phyloP scores from a whole-genome alignment of 768 basidiomycete species.

The Termitomyces sp. region DNA sequence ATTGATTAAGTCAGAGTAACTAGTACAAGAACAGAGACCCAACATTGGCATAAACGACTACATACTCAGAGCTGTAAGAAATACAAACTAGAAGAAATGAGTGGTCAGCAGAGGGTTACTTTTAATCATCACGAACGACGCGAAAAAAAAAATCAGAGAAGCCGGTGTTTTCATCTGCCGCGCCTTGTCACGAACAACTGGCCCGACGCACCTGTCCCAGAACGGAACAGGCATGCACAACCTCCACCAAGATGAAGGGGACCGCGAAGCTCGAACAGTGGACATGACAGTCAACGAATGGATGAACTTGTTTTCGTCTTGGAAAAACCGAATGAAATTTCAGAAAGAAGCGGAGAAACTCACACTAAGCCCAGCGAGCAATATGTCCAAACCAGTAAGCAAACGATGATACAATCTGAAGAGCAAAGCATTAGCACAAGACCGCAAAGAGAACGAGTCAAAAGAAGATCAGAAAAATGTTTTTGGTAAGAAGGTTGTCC shows the following conservation, averaged over 20 bases:
- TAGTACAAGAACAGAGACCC: background rate
- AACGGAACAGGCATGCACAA: slow-evolving; percentile 38
- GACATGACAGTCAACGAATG: slow-evolving; percentile 68
- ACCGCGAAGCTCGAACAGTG: slow-evolving; percentile 25
- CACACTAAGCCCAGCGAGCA: background rate
- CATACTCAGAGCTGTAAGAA: no score
- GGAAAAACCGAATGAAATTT: background rate
- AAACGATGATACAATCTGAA: slow-evolving; percentile 1
- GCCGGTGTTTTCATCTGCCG: slow-evolving; percentile 56
- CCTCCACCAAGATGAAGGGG: slow-evolving; percentile 29
- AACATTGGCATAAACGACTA: background rate
- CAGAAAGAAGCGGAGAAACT: slow-evolving; percentile 15
- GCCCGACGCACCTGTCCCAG: slow-evolving; percentile 40
- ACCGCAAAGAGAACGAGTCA: background rate
- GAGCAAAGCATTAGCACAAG: slow-evolving; percentile 17
- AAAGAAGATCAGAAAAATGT: slow-evolving; percentile 43
- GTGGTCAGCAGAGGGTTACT: background rate
- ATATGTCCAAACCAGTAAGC: background rate
- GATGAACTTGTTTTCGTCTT: slow-evolving; percentile 81
- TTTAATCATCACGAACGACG: background rate
- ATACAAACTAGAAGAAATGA: background rate
- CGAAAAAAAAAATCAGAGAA: slow-evolving; percentile 50
- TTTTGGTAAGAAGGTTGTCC: slow-evolving; percentile 60
- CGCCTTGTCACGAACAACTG: slow-evolving; percentile 23
- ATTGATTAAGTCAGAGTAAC: background rate